Percentiles rank a stretch among this genome's conserved stretches.
phyloP scores from a whole-genome alignment of 163 green algal genomes.

The Trebouxia gelatinosa region DNA sequence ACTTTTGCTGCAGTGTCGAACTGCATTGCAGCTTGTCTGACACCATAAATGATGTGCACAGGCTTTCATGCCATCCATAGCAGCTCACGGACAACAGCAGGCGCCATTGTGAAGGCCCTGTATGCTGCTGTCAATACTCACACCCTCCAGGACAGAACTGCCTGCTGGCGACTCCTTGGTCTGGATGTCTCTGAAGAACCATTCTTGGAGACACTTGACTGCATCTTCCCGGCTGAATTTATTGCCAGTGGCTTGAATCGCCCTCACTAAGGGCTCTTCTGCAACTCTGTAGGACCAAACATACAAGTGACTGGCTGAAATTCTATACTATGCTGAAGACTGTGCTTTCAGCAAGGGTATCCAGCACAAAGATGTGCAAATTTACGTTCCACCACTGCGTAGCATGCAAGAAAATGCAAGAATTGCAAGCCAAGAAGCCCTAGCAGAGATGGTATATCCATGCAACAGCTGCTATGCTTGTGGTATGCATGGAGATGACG shows the following conservation, averaged over 20 bases:
- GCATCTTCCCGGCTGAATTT: conserved; percentile 6
- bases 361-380: background rate
- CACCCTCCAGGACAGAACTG: background rate
- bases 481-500: background rate
- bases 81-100: too few relatives aligned
- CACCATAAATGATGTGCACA: too few relatives aligned
- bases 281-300: conserved; percentile 6
- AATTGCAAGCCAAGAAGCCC: background rate
- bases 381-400: background rate
- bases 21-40: too few relatives aligned
- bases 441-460: background rate
- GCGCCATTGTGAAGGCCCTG: too few relatives aligned
- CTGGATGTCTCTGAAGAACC: conserved; percentile 27
- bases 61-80: too few relatives aligned
- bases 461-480: background rate
- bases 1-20: too few relatives aligned
- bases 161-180: background rate
- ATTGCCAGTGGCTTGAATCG: background rate
- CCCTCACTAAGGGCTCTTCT: conserved; percentile 14
- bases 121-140: too few relatives aligned
- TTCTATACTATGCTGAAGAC: background rate
- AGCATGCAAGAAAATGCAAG: background rate
- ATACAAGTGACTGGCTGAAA: background rate
- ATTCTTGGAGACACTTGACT: conserved; percentile 8
- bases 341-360: background rate